A percentile compares a stretch with the other conserved stretches of the same genome.
phyloP scores from a whole-genome alignment of 2,329 filamentous ascomycete genomes.

The Pseudocercospora macadamiae region DNA sequence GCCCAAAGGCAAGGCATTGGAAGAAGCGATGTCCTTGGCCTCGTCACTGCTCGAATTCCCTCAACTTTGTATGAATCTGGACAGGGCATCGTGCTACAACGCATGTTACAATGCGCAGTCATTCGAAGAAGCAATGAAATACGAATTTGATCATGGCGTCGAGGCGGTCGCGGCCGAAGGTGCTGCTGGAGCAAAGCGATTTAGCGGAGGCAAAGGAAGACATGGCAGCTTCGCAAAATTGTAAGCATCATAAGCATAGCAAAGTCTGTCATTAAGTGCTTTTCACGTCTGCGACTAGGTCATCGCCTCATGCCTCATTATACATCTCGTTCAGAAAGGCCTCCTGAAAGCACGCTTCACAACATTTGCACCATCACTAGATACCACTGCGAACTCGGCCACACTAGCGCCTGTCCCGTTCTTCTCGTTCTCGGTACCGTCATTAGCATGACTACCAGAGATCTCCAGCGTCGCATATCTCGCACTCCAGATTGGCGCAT shows the following conservation, averaged over 20 bases:
- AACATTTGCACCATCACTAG: conserved; percentile 16
- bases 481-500: conserved; percentile 45
- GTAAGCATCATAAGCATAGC: too few relatives aligned
- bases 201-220: conserved; percentile 45
- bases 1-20: conserved; percentile 52
- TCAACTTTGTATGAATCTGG: conserved; percentile 56
- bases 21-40: conserved; percentile 54
- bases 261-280: too few relatives aligned
- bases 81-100: conserved; percentile 55
- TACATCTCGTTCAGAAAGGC: neutral
- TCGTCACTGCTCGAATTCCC: conserved; percentile 54
- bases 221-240: conserved; percentile 39
- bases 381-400: conserved; percentile 49
- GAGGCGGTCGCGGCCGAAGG: conserved; percentile 50
- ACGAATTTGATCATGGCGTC: conserved; percentile 52
- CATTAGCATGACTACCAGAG: conserved; percentile 48
- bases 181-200: conserved; percentile 45
- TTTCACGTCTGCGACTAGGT: too few relatives aligned
- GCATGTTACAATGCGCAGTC: conserved; percentile 52
- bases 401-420: conserved; percentile 54
- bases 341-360: neutral
- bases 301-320: neutral
- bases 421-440: conserved; percentile 29
- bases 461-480: conserved; percentile 53
- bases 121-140: conserved; percentile 55